Conservation (phyloP, 345 rosid genomes). For the Streptanthus diversifolius region DNA sequence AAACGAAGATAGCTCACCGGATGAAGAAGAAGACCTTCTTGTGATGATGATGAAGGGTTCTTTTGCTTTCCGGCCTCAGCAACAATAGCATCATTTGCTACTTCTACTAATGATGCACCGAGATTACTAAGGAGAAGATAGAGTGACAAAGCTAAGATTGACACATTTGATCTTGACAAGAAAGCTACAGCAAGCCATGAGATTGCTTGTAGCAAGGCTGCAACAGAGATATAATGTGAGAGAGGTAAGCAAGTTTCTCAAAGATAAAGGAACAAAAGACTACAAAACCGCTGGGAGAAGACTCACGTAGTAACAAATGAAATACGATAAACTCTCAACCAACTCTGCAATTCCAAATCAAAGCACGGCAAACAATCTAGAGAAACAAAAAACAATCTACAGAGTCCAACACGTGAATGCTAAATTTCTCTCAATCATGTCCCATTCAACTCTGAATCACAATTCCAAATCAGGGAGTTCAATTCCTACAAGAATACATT, state of each 20-base stretch:
- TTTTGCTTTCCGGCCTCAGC: slow-evolving; percentile 64
- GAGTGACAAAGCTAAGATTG: slow-evolving; percentile 46
- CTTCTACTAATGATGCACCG: slow-evolving; percentile 86
- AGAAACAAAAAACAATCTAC: too few relatives aligned
- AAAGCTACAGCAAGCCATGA: slow-evolving; percentile 76
- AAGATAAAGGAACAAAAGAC: neutral
- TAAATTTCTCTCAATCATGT: neutral
- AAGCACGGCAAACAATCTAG: too few relatives aligned
- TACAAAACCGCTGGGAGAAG: neutral
- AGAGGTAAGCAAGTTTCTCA: neutral
- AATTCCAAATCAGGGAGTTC: neutral
- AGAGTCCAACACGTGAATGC: too few relatives aligned
- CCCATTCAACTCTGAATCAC: neutral
- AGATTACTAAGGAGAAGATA: slow-evolving; percentile 80
- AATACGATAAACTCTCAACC: neutral
- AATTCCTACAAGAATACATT: neutral
- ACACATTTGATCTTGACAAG: slow-evolving; percentile 55
- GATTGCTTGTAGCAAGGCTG: slow-evolving; percentile 81
- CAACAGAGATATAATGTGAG: slow-evolving; percentile 6
- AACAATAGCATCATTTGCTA: slow-evolving; percentile 93
- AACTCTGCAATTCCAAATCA: neutral
- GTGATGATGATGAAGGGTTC: neutral
- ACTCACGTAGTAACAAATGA: neutral
- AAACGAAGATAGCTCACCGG: slow-evolving; percentile 72
- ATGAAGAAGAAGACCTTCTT: neutral